A percentile compares a stretch with the other conserved stretches of the same genome.
Evolutionary conservation across 2,329 filamentous ascomycete species (phyloP).

Genomic region (Metarhizium anisopliae): DNA sequence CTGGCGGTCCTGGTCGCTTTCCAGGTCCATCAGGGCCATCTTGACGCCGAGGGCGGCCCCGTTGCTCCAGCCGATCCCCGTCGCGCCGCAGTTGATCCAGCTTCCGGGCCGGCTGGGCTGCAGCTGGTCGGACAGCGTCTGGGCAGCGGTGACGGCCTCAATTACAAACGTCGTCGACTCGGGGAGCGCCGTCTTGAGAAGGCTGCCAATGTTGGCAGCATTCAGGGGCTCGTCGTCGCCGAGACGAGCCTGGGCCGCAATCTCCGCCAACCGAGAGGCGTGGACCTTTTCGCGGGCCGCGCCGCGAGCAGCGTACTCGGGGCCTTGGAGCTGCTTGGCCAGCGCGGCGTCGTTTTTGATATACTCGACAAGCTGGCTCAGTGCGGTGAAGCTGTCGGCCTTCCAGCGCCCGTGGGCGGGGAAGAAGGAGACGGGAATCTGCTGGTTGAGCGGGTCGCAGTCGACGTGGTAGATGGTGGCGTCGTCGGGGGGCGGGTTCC

Average conservation of each 20-base stretch:
- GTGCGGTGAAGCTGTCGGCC: slow-evolving; percentile 49
- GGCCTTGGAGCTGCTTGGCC: slow-evolving; percentile 17
- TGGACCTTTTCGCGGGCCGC: slow-evolving; percentile 47
- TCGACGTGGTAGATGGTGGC: slow-evolving; percentile 50
- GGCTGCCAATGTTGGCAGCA: slow-evolving; percentile 22
- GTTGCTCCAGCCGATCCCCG: slow-evolving; percentile 67
- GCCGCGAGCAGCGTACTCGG: slow-evolving; percentile 13
- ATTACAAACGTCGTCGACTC: slow-evolving; percentile 57
- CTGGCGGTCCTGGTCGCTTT: slow-evolving; percentile 25
- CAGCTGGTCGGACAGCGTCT: slow-evolving; percentile 57
- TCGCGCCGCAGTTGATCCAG: slow-evolving; percentile 70
- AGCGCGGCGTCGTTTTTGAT: slow-evolving; percentile 30
- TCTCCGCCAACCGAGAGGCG: slow-evolving; percentile 44
- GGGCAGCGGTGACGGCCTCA: slow-evolving; percentile 64
- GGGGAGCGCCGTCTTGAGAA: slow-evolving; percentile 12
- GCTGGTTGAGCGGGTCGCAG: slow-evolving; percentile 52
- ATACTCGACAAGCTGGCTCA: slow-evolving; percentile 57
- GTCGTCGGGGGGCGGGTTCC: slow-evolving; percentile 39
- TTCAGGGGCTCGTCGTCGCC: slow-evolving; percentile 39
- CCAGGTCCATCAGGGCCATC: slow-evolving; percentile 34
- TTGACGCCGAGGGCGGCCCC: slow-evolving; percentile 66
- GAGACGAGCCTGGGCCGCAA: slow-evolving; percentile 45
- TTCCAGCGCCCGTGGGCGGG: slow-evolving; percentile 51
- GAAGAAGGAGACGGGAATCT: slow-evolving; percentile 62
- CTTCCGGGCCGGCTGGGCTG: slow-evolving; percentile 54